These are phyloP conservation scores for Cercospora janseana DNA, from an alignment of 2,329 filamentous ascomycete species.

Conservation along the genomic window DNA sequence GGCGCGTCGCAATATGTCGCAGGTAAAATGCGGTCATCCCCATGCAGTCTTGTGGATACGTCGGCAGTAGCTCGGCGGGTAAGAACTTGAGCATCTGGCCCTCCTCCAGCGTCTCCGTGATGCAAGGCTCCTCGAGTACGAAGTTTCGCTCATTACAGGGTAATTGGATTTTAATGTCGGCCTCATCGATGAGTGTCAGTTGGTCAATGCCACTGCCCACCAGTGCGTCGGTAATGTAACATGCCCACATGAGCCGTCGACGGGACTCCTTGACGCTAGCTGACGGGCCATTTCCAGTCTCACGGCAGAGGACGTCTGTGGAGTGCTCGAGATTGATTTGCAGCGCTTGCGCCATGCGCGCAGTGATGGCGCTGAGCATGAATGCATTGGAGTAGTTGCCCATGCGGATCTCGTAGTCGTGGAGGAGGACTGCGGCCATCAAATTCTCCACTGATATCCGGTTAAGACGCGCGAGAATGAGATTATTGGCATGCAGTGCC, in stretches of 20 bases:
- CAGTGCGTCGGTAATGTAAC: slow-evolving; percentile 29
- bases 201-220: slow-evolving; percentile 30
- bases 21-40: slow-evolving; percentile 30
- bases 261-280: slow-evolving; percentile 30
- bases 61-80: slow-evolving; percentile 23
- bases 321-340: slow-evolving; percentile 32
- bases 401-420: slow-evolving; percentile 30
- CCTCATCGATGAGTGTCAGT: slow-evolving; percentile 28
- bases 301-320: slow-evolving; percentile 27
- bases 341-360: slow-evolving; percentile 29
- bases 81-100: slow-evolving; percentile 27
- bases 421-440: slow-evolving; percentile 29
- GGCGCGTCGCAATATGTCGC: slow-evolving; percentile 26
- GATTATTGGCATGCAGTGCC: slow-evolving; percentile 26
- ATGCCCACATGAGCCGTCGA: slow-evolving; percentile 31
- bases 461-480: slow-evolving; percentile 27
- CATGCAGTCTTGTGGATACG: slow-evolving; percentile 29
- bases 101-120: slow-evolving; percentile 28
- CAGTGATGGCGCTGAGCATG: slow-evolving; percentile 30
- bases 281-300: slow-evolving; percentile 23
- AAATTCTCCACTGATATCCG: slow-evolving; percentile 29
- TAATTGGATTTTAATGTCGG: slow-evolving; percentile 31
- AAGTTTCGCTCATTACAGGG: slow-evolving; percentile 31
- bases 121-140: slow-evolving; percentile 29
- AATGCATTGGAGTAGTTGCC: slow-evolving; percentile 30